Percentiles rank a stretch among this genome's conserved stretches.
phyloP scores from a whole-genome alignment of 257 asterid genomes.

The Thymus quinquecostatus region DNA sequence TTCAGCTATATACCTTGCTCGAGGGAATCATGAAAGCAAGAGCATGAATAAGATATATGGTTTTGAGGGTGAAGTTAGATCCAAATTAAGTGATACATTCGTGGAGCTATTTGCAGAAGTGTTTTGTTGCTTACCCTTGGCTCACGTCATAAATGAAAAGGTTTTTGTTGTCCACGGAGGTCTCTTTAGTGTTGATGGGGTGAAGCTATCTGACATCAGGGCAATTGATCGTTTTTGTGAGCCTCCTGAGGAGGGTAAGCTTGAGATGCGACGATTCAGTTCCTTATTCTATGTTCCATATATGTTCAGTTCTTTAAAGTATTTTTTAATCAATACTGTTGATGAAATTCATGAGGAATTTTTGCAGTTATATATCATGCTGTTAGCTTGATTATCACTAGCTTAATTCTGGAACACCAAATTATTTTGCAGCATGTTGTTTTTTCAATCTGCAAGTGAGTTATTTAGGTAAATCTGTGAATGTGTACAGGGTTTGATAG shows the following conservation, averaged over 20 bases:
- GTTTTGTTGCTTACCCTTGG: conserved; percentile 95
- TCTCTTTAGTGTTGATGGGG: conserved; percentile 97
- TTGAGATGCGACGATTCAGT: conserved; percentile 22
- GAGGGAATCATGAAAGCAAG: conserved; percentile 99
- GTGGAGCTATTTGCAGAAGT: conserved; percentile 98
- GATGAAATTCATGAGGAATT: neutral
- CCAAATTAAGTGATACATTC: conserved; percentile 82
- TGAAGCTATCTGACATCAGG: conserved; percentile 85
- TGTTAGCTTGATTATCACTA: neutral
- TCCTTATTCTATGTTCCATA: conserved; percentile 13
- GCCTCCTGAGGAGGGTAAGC: conserved; percentile 99
- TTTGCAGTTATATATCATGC: neutral
- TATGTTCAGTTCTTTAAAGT: conserved; percentile 1
- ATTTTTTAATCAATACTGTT: neutral
- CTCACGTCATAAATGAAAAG: conserved; percentile 82
- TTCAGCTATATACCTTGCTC: conserved; percentile 88
- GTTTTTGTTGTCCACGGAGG: conserved; percentile 98
- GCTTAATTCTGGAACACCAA: conserved; percentile 9
- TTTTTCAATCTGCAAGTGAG: neutral
- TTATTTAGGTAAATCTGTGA: conserved; percentile 21
- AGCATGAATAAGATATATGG: conserved; percentile 99
- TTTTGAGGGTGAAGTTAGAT: conserved; percentile 97
- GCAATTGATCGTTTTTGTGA: conserved; percentile 93
- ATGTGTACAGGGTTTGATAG: conserved; percentile 48
- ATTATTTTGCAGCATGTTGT: conserved; percentile 5